These are phyloP conservation scores for Ceratocystis cacaofunesta DNA, from an alignment of 2,329 filamentous ascomycete species.

Conservation along the genomic window DNA sequence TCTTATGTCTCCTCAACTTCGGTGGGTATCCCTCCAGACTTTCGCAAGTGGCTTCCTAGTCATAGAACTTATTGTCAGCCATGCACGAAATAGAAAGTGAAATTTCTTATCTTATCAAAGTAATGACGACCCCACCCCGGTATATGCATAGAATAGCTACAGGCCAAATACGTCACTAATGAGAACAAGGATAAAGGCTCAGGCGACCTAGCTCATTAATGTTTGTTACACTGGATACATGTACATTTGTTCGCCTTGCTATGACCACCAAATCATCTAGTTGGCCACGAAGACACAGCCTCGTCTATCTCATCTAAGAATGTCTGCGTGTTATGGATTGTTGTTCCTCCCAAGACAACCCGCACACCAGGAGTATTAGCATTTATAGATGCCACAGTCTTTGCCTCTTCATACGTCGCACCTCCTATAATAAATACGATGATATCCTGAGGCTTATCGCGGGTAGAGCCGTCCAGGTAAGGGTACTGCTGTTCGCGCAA, in stretches of 20 bases:
- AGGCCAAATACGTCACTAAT: background rate
- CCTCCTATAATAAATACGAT: slow-evolving; percentile 90
- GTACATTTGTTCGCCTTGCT: background rate
- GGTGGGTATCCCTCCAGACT: background rate
- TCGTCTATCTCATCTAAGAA: slow-evolving; percentile 90
- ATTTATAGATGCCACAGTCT: slow-evolving; percentile 90
- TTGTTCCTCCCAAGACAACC: slow-evolving; percentile 78
- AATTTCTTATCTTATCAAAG: slow-evolving; percentile 17
- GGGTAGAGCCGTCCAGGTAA: slow-evolving; percentile 79
- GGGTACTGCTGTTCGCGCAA: slow-evolving; percentile 79
- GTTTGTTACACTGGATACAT: background rate
- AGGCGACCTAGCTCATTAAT: background rate
- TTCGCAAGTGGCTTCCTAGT: no score
- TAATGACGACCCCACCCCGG: slow-evolving; percentile 2
- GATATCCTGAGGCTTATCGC: slow-evolving; percentile 93
- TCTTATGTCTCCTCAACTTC: background rate
- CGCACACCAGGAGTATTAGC: slow-evolving; percentile 76
- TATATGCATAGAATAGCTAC: slow-evolving; percentile 10
- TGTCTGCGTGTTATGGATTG: slow-evolving; percentile 70
- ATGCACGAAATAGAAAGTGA: background rate
- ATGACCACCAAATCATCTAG: background rate
- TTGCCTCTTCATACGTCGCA: slow-evolving; percentile 90
- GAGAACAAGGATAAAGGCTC: background rate
- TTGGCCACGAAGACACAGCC: slow-evolving; percentile 70
- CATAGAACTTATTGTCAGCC: no score